These are phyloP conservation scores for Daldinia caldariorum DNA, from an alignment of 495 filamentous ascomycete genomes.

Conservation along the genomic window DNA sequence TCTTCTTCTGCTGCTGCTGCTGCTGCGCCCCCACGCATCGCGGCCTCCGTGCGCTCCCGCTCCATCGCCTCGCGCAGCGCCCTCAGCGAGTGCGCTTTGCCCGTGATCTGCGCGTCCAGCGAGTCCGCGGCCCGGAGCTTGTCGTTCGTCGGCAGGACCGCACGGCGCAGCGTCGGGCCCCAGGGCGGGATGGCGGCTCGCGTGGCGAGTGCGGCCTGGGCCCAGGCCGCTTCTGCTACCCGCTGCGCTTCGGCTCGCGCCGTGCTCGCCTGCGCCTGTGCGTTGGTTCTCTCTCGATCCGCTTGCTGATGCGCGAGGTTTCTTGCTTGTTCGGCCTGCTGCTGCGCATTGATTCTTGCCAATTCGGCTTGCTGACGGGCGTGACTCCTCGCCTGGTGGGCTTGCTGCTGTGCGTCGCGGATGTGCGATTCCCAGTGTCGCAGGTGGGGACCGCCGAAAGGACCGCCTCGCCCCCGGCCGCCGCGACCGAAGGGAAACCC, in stretches of 20 bases:
- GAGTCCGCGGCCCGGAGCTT: slow-evolving; percentile 42
- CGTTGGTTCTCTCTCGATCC: not conserved
- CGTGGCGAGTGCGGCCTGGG: not conserved
- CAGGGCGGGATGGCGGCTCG: not conserved
- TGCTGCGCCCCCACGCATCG: not conserved
- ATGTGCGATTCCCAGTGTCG: slow-evolving; percentile 22
- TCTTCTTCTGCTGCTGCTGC: too few relatives aligned
- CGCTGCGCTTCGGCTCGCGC: slow-evolving; percentile 5
- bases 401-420: slow-evolving; percentile 6
- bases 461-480: slow-evolving; percentile 9
- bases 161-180: not conserved
- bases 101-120: slow-evolving; percentile 45
- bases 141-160: not conserved
- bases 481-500: slow-evolving; percentile 7
- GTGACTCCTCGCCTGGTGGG: not conserved
- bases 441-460: not conserved
- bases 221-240: not conserved
- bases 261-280: slow-evolving; percentile 5
- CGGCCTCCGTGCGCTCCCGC: slow-evolving; percentile 11
- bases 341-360: not conserved
- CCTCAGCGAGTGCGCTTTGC: slow-evolving; percentile 40
- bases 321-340: slow-evolving; percentile 9
- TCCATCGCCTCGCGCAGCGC: slow-evolving; percentile 7
- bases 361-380: not conserved
- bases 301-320: not conserved